A percentile compares a stretch with the other conserved stretches of the same genome.
Evolutionary conservation across 1,284 basidiomycete species (phyloP).

Genomic region (Ceratobasidium sp.): DNA sequence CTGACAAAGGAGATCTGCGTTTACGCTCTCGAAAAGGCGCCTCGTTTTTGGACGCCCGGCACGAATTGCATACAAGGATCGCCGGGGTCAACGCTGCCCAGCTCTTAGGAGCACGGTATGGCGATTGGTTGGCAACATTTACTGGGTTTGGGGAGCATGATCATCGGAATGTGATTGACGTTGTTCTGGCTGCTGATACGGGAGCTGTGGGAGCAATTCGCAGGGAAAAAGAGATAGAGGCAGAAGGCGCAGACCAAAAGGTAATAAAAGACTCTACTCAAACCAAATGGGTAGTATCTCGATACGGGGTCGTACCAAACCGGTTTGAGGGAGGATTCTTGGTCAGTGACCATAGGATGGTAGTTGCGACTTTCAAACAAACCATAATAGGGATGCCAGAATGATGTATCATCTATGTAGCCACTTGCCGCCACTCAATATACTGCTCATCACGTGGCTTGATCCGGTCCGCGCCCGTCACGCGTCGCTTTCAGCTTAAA

Average conservation of each 20-base stretch:
- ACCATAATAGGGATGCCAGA: conserved; percentile 34
- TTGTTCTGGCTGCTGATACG: conserved; percentile 28
- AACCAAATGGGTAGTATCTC: conserved; percentile 23
- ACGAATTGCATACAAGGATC: conserved; percentile 36
- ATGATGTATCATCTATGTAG: neutral
- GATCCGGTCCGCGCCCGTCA: conserved; percentile 45
- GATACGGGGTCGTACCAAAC: conserved; percentile 36
- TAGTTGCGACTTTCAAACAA: conserved; percentile 33
- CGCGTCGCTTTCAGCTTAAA: conserved; percentile 23
- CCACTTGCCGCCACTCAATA: conserved; percentile 7
- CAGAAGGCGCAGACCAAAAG: conserved; percentile 6
- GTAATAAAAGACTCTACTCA: conserved; percentile 9
- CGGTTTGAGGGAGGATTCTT: conserved; percentile 40
- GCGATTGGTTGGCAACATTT: conserved; percentile 40
- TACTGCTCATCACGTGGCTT: conserved; percentile 37
- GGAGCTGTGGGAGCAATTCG: conserved; percentile 18
- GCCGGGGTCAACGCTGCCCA: conserved; percentile 7
- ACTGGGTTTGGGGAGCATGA: conserved; percentile 40
- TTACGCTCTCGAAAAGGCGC: neutral
- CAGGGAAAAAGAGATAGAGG: neutral
- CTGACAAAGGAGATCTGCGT: neutral
- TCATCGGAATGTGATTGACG: conserved; percentile 32
- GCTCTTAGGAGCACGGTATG: conserved; percentile 35
- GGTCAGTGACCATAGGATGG: conserved; percentile 40
- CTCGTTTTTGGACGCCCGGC: conserved; percentile 22